Percentiles rank a stretch among this genome's conserved stretches.
Evolutionary conservation across 2,329 filamentous ascomycete species (phyloP).

Genomic region (Parastagonospora nodorum): DNA sequence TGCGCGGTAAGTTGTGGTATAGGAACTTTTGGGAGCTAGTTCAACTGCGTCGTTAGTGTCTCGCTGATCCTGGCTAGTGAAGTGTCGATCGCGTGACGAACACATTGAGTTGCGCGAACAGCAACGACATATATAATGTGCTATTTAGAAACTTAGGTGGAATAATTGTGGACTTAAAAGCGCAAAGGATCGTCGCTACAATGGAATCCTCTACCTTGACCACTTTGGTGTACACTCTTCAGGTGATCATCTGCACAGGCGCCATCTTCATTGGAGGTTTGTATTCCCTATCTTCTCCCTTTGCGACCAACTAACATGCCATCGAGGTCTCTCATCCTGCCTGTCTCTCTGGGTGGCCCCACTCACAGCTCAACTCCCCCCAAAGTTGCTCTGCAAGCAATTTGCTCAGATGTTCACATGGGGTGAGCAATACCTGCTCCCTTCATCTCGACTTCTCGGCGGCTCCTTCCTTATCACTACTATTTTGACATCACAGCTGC

Average conservation of each 20-base stretch:
- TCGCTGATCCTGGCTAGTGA: too few relatives aligned
- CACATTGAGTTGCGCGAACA: too few relatives aligned
- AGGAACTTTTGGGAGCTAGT: too few relatives aligned
- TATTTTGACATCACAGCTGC: not conserved
- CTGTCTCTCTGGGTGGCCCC: constrained; percentile 12
- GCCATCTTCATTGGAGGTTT: constrained; percentile 9
- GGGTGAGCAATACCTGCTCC: constrained; percentile 8
- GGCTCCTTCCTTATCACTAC: constrained; percentile 1
- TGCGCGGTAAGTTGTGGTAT: too few relatives aligned
- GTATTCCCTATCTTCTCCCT: not conserved
- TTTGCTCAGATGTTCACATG: constrained; percentile 9
- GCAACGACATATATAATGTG: too few relatives aligned
- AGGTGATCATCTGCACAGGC: constrained; percentile 3
- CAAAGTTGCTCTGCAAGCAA: not conserved
- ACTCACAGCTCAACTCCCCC: constrained; percentile 3
- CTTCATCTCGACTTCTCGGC: constrained; percentile 3
- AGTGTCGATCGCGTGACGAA: too few relatives aligned
- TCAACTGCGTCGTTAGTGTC: too few relatives aligned
- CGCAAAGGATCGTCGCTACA: not conserved
- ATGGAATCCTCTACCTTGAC: constrained; percentile 2
- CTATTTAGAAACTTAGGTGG: not conserved
- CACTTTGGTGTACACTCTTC: constrained; percentile 1
- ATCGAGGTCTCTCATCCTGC: constrained; percentile 9
- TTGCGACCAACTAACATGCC: not conserved
- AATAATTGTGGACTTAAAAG: not conserved